These are phyloP conservation scores for Colletotrichum ledebouriae DNA, from an alignment of 2,329 filamentous ascomycete genomes.

Conservation along the genomic window DNA sequence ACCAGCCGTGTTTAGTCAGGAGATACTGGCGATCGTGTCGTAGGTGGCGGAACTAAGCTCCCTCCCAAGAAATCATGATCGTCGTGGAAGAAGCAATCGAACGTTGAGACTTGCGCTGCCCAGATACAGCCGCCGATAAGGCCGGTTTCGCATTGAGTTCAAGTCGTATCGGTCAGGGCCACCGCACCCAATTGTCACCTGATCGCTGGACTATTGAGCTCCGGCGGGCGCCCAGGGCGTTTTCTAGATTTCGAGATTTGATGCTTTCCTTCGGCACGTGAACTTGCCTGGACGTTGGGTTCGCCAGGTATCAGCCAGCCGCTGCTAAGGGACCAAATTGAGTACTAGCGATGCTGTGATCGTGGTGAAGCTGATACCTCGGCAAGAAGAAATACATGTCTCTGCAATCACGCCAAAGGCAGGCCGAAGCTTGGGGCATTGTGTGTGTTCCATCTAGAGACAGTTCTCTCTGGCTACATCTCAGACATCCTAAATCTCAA, in stretches of 20 bases:
- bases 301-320: no score
- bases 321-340: no score
- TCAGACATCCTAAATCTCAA: background rate
- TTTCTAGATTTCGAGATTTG: no score
- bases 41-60: background rate
- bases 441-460: background rate
- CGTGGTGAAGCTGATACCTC: no score
- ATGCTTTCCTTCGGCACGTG: no score
- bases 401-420: no score
- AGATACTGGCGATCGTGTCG: background rate
- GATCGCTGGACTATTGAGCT: background rate
- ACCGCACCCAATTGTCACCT: background rate
- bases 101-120: background rate
- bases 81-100: slow-evolving; percentile 13
- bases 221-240: no score
- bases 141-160: slow-evolving; percentile 11
- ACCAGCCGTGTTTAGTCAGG: background rate
- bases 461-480: background rate
- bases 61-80: slow-evolving; percentile 1
- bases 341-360: no score
- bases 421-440: background rate
- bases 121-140: background rate
- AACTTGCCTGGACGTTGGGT: no score
- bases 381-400: no score
- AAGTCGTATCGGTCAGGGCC: background rate